These are phyloP conservation scores for Inosperma sp. DNA, from an alignment of 768 basidiomycete species.

Conservation along the genomic window DNA sequence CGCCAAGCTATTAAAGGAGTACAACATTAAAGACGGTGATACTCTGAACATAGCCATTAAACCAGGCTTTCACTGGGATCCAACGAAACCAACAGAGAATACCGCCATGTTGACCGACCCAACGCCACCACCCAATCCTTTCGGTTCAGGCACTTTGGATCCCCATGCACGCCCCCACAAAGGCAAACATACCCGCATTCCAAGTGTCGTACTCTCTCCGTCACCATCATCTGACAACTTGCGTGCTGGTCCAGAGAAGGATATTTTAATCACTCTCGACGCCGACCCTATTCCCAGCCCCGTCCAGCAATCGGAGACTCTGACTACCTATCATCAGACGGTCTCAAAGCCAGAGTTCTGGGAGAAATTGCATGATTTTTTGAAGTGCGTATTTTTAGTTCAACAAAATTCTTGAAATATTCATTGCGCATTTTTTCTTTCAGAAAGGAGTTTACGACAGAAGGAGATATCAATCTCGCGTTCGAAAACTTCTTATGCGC, in stretches of 20 bases:
- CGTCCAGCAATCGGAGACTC: constrained; percentile 37
- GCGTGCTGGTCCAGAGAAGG: constrained; percentile 38
- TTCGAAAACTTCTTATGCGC: constrained; percentile 88
- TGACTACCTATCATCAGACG: constrained; percentile 58
- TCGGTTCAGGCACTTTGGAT: constrained; percentile 25
- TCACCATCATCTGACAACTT: constrained; percentile 53
- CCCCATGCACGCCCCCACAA: constrained; percentile 26
- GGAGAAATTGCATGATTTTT: constrained; percentile 60
- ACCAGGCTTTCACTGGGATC: constrained; percentile 64
- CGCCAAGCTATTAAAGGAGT: constrained; percentile 85
- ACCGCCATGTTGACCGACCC: constrained; percentile 14
- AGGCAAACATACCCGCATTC: constrained; percentile 59
- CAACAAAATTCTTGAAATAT: too few relatives aligned
- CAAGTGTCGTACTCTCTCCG: constrained; percentile 74
- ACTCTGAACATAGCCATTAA: constrained; percentile 87
- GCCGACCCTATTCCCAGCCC: constrained; percentile 39
- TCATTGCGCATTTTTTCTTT: constrained; percentile 3
- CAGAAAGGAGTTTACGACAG: constrained; percentile 59
- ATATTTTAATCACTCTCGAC: constrained; percentile 69
- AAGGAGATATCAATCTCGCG: constrained; percentile 60
- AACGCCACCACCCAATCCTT: constrained; percentile 15
- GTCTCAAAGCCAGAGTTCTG: constrained; percentile 81
- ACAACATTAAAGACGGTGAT: constrained; percentile 74
- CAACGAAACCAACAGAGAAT: constrained; percentile 11
- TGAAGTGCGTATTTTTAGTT: constrained; percentile 43